Evolutionary conservation across 768 basidiomycete species (phyloP).

Genomic region (Collybiopsis confluens): DNA sequence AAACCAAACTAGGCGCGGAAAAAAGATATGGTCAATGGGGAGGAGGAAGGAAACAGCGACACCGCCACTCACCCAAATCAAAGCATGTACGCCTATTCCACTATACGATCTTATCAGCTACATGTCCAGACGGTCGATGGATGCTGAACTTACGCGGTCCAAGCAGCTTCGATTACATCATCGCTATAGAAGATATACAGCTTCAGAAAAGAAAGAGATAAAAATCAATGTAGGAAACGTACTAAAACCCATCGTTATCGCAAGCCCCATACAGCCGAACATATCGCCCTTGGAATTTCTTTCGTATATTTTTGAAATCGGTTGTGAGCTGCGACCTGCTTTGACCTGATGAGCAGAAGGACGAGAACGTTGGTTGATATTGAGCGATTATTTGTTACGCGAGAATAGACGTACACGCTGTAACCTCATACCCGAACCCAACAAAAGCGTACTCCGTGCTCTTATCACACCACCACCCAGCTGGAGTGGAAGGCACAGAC

Average conservation of each 20-base stretch:
- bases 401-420: slow-evolving; percentile 56
- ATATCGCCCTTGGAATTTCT: slow-evolving; percentile 60
- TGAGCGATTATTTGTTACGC: too few species aligned
- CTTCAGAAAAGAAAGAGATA: background rate
- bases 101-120: background rate
- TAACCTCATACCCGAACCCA: slow-evolving; percentile 74
- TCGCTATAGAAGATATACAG: slow-evolving; percentile 26
- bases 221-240: background rate
- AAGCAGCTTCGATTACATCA: slow-evolving; percentile 44
- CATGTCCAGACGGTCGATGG: too few species aligned
- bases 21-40: background rate
- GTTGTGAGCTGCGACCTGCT: slow-evolving; percentile 40
- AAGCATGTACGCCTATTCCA: slow-evolving; percentile 41
- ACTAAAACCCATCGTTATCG: slow-evolving; percentile 22
- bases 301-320: slow-evolving; percentile 59
- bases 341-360: slow-evolving; percentile 44
- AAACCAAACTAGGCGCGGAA: slow-evolving; percentile 40
- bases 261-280: slow-evolving; percentile 54
- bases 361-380: background rate
- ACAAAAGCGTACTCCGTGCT: slow-evolving; percentile 70
- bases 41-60: background rate
- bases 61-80: slow-evolving; percentile 40
- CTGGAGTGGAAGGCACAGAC: slow-evolving; percentile 36
- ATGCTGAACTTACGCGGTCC: slow-evolving; percentile 29
- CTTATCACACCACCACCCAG: slow-evolving; percentile 62